phyloP scores from a whole-genome alignment of 306 rosid genomes.

The Cucurbita pepo region DNA sequence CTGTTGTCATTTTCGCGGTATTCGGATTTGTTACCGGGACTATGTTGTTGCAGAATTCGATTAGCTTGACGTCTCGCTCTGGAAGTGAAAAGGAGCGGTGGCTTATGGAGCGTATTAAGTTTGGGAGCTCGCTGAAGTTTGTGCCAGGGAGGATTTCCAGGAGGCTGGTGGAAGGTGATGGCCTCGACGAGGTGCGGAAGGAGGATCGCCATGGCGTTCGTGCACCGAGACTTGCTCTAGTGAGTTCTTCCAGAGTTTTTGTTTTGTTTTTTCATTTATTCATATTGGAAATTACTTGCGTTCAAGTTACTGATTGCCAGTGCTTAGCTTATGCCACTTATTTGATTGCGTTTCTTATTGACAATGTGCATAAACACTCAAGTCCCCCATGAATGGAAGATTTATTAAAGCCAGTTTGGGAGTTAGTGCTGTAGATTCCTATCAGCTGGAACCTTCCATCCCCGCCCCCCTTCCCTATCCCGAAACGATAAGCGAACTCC shows the following conservation, averaged over 20 bases:
- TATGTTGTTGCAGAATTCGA: slow-evolving; percentile 78
- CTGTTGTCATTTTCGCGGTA: slow-evolving; percentile 34
- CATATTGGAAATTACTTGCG: background rate
- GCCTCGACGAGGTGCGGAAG: slow-evolving; percentile 55
- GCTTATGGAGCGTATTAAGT: slow-evolving; percentile 30
- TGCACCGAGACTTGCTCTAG: slow-evolving; percentile 71
- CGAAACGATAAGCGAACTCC: background rate
- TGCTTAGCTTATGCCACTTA: background rate
- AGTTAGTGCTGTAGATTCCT: background rate
- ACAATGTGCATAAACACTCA: background rate
- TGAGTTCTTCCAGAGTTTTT: slow-evolving; percentile 22
- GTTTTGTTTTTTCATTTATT: background rate
- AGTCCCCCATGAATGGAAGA: background rate
- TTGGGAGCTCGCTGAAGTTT: slow-evolving; percentile 62
- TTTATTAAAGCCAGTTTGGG: background rate
- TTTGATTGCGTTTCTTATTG: background rate
- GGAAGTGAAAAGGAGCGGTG: slow-evolving; percentile 25
- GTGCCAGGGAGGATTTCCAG: slow-evolving; percentile 40
- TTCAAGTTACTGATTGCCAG: background rate
- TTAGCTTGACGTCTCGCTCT: slow-evolving; percentile 43
- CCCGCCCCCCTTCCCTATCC: background rate
- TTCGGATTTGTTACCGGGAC: slow-evolving; percentile 57
- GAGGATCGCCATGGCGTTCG: slow-evolving; percentile 47
- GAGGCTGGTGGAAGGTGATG: slow-evolving; percentile 32
- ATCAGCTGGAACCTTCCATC: background rate